phyloP scores from a whole-genome alignment of 176 grass and related monocot genomes.

The Hordeum marinum region DNA sequence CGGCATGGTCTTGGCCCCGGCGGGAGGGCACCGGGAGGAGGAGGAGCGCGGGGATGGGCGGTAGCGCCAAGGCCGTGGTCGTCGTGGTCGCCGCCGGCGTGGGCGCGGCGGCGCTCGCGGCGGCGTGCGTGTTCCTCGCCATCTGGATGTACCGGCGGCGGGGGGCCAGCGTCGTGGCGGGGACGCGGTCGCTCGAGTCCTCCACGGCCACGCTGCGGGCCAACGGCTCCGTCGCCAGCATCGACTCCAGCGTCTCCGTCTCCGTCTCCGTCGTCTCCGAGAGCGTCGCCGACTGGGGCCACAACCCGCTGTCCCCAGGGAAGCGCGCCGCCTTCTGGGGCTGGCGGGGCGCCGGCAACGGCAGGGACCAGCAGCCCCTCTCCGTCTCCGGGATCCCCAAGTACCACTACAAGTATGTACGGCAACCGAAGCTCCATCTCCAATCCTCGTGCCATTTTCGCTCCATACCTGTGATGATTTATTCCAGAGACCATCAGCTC shows the following conservation, averaged over 20 bases:
- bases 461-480: not conserved
- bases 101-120: constrained; percentile 34
- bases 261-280: constrained; percentile 69
- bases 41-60: constrained; percentile 32
- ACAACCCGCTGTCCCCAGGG: constrained; percentile 24
- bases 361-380: constrained; percentile 23
- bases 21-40: not conserved
- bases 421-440: not conserved
- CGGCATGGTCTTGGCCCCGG: constrained; percentile 44
- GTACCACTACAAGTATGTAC: constrained; percentile 92
- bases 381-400: constrained; percentile 74
- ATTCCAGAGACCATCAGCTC: not conserved
- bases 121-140: constrained; percentile 35
- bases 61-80: constrained; percentile 10
- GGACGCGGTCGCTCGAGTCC: constrained; percentile 29
- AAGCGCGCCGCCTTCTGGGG: constrained; percentile 56
- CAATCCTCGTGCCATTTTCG: not conserved
- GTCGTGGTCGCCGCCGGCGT: constrained; percentile 49
- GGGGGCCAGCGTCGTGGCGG: constrained; percentile 10
- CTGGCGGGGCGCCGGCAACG: constrained; percentile 21
- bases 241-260: constrained; percentile 59
- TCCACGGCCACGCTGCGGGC: constrained; percentile 37
- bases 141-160: constrained; percentile 53
- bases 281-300: constrained; percentile 29
- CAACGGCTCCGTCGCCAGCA: constrained; percentile 25